These are phyloP conservation scores for Xylaria sp. DNA, from an alignment of 2,329 filamentous ascomycete genomes.

Conservation along the genomic window DNA sequence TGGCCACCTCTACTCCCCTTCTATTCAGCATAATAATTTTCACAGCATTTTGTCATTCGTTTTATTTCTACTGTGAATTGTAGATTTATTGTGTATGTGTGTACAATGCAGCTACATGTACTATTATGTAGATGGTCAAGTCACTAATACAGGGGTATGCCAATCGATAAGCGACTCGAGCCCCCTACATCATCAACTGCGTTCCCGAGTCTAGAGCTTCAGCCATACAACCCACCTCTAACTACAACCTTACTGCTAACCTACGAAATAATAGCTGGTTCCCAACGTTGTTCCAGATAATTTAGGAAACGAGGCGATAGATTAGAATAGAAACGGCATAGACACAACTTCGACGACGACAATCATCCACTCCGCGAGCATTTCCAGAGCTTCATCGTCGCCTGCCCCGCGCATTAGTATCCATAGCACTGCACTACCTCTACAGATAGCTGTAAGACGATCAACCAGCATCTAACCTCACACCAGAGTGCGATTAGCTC, in stretches of 20 bases:
- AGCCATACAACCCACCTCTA: slow-evolving; percentile 14
- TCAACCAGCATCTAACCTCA: neutral
- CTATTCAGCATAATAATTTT: too few species aligned
- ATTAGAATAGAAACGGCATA: neutral
- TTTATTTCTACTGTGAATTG: too few species aligned
- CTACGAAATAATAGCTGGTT: neutral
- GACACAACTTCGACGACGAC: neutral
- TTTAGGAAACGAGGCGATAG: neutral
- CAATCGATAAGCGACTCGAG: slow-evolving; percentile 20
- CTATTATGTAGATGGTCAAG: too few species aligned
- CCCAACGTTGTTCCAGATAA: neutral
- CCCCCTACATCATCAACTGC: too few species aligned
- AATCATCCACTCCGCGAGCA: neutral
- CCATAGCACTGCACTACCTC: neutral
- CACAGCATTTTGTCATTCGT: too few species aligned
- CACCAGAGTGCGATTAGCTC: neutral
- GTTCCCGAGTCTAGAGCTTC: slow-evolving; percentile 9
- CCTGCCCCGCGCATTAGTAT: too few species aligned
- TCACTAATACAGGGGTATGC: neutral
- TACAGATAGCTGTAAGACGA: neutral
- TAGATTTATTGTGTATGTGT: too few species aligned
- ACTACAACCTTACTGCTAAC: slow-evolving; percentile 4
- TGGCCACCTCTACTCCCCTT: too few species aligned
- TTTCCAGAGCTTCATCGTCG: neutral
- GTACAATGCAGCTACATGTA: too few species aligned